Evolutionary conservation across 306 rosid genomes (phyloP).

Genomic region (Rubus parviflorus): DNA sequence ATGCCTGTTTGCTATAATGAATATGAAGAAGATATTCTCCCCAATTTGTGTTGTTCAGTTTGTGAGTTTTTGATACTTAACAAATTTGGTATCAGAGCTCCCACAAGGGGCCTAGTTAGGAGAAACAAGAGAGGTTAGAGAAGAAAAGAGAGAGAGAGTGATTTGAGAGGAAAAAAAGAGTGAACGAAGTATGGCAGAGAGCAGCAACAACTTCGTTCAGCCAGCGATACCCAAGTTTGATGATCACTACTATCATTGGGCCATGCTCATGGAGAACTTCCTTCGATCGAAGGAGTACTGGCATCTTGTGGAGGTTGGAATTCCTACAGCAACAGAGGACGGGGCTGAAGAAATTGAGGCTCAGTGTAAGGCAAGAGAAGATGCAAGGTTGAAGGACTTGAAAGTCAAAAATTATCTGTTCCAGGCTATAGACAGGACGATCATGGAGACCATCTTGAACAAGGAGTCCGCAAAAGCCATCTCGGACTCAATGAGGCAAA

Average conservation of each 20-base stretch:
- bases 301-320: background rate
- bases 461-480: background rate
- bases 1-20: too few relatives aligned
- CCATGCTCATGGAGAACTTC: background rate
- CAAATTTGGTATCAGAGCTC: too few relatives aligned
- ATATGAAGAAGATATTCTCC: too few relatives aligned
- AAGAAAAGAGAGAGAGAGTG: too few relatives aligned
- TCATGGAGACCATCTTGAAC: background rate
- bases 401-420: conserved; percentile 2
- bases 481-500: background rate
- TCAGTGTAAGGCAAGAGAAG: background rate
- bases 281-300: conserved; percentile 10
- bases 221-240: conserved; percentile 10
- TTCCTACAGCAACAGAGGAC: background rate
- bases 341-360: background rate
- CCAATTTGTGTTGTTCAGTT: too few relatives aligned
- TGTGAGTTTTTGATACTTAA: too few relatives aligned
- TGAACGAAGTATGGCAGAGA: background rate
- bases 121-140: too few relatives aligned
- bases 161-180: too few relatives aligned
- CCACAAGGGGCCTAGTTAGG: too few relatives aligned
- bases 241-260: background rate
- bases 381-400: background rate
- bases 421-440: too few relatives aligned
- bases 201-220: background rate